Base-by-base conservation (phyloP, 441 rosid genomes). In the Erodium texanum region DNA sequence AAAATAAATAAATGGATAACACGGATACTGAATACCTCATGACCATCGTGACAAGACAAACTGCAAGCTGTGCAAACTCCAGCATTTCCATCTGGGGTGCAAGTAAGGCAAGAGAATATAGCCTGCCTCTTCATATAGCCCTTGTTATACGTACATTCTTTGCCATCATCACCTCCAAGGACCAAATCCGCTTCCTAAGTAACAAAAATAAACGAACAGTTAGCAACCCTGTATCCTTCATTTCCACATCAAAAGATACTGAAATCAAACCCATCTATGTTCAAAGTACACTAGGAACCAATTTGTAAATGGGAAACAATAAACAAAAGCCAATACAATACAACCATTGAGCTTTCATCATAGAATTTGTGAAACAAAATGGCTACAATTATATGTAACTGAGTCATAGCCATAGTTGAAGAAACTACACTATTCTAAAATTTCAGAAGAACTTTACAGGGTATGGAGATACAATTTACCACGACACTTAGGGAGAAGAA, bases 31-130 rank as follows among this genome's bases (percentile, higher is more conserved):
- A 36, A 63, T 87, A 93, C 97, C 97, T 93, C 96, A 68, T 93
- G 97, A 12, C 99, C 96, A 79, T 93, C 96, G 52, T 93, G 96
- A 75, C 99, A 91, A 70, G 96, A 81, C 76, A 93, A 83, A 76
- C 92, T 89, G 77, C 96, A 93, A 71, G 93, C 99, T 29, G 96
- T 91, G 82, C 97, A 93, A 71, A 93, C 81, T 66, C 96, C 99
- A 78, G 96, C 93, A 77, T 84, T 87, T 9, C 93, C 97, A n/a
- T 89, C 87, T 7, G 97, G 92, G n/a, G 86, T 79, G 76, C 99
- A 93, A 24, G 97, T 87, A 75, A 93, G 64, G 72, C 99, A 94
- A 19, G 96, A 94, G 81, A 94, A 94, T 64, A 94, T 83, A 5
- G 97, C 97, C 67, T 91, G 97, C 68, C 99, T 86, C 84, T 87